phyloP scores from a whole-genome alignment of 2,329 filamentous ascomycete genomes.

The Emergomyces orientalis region DNA sequence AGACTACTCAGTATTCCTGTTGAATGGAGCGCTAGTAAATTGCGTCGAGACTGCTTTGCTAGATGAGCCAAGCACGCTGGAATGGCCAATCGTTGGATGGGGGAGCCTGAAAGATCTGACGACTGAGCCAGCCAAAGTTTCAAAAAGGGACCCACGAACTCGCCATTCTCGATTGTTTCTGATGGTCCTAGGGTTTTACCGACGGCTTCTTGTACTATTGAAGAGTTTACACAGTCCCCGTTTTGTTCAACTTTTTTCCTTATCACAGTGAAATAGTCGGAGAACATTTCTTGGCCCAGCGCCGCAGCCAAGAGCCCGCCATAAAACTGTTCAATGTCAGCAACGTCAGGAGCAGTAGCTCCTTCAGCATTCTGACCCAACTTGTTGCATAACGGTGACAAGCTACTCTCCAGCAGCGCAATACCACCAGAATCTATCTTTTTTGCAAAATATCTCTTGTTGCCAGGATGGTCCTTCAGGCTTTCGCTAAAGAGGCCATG shows the following conservation, averaged over 20 bases:
- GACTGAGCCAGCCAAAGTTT: constrained; percentile 49
- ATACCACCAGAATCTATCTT: constrained; percentile 69
- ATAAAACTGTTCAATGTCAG: constrained; percentile 67
- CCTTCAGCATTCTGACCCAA: constrained; percentile 26
- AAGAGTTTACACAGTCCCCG: constrained; percentile 10
- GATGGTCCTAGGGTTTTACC: constrained; percentile 32
- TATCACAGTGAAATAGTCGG: constrained; percentile 51
- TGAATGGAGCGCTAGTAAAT: constrained; percentile 60
- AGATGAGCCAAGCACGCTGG: constrained; percentile 54
- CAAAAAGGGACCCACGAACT: constrained; percentile 31
- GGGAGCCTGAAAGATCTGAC: constrained; percentile 42
- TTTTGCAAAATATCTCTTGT: constrained; percentile 75
- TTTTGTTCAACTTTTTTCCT: constrained; percentile 25
- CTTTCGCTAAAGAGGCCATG: constrained; percentile 60
- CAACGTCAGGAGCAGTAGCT: constrained; percentile 2
- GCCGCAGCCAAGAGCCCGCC: constrained; percentile 74
- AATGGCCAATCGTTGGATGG: constrained; percentile 45
- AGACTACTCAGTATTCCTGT: constrained; percentile 62
- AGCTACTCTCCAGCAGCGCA: constrained; percentile 62
- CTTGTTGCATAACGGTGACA: constrained; percentile 56
- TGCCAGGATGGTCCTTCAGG: constrained; percentile 71
- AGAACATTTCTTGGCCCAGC: constrained; percentile 65
- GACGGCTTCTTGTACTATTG: constrained; percentile 18
- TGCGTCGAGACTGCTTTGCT: constrained; percentile 55
- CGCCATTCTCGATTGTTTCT: constrained; percentile 36